phyloP scores from a whole-genome alignment of 192 early-diverging fungal genomes.

The Gamsiella multidivaricata region DNA sequence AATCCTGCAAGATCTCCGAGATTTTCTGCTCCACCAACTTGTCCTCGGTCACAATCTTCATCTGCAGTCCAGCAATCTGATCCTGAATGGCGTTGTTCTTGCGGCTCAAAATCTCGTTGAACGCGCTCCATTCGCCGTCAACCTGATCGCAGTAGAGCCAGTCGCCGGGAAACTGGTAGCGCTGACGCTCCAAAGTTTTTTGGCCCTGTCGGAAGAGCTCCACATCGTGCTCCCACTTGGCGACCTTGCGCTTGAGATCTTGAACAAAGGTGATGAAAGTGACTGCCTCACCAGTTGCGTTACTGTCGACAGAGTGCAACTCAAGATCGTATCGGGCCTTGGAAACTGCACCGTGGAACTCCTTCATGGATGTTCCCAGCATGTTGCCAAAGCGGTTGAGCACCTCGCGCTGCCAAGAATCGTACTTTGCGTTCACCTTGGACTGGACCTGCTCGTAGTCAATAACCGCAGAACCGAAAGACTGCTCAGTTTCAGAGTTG shows the following conservation, averaged over 20 bases:
- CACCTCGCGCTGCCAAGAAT: constrained; percentile 97
- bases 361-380: constrained; percentile 83
- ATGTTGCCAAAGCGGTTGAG: constrained; percentile 89
- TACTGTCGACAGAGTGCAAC: constrained; percentile 84
- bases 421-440: constrained; percentile 98
- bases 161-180: constrained; percentile 94
- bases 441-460: constrained; percentile 99
- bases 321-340: constrained; percentile 89
- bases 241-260: constrained; percentile 87
- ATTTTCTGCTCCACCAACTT: constrained; percentile 87
- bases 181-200: constrained; percentile 91
- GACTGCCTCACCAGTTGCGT: constrained; percentile 90
- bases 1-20: constrained; percentile 83
- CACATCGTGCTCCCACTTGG: constrained; percentile 83
- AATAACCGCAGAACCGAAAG: constrained; percentile 86
- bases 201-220: constrained; percentile 92
- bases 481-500: constrained; percentile 90
- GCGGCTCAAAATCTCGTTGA: constrained; percentile 91
- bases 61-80: constrained; percentile 92
- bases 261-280: constrained; percentile 96
- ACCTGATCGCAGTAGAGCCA: constrained; percentile 97
- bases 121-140: constrained; percentile 97
- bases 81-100: constrained; percentile 95
- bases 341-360: constrained; percentile 79
- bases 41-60: constrained; percentile 96